Conservation (phyloP, 208 protist species). For the Wallacemonas sp. region DNA sequence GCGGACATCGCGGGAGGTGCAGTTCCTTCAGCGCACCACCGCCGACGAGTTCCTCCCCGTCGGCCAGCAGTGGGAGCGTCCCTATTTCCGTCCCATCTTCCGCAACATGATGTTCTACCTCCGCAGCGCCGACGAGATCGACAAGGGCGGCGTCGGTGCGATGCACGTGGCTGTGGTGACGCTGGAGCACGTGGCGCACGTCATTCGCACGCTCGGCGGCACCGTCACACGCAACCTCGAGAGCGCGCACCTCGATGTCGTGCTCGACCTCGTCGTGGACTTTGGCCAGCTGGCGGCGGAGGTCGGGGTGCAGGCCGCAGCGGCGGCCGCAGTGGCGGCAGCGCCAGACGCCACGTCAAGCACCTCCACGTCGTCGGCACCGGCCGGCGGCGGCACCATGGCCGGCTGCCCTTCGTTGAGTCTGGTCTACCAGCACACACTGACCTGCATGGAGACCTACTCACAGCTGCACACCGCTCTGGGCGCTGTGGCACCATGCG, state of each 20-base stretch:
- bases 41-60: slow-evolving; percentile 41
- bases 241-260: slow-evolving; percentile 43
- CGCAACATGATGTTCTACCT: slow-evolving; percentile 52
- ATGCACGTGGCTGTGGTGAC: slow-evolving; percentile 28
- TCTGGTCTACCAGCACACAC: slow-evolving; percentile 37
- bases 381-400: too few species aligned
- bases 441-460: slow-evolving; percentile 22
- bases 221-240: slow-evolving; percentile 47
- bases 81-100: slow-evolving; percentile 64
- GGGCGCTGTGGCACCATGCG: too few species aligned
- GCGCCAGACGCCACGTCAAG: too few species aligned
- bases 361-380: not conserved
- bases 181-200: slow-evolving; percentile 45
- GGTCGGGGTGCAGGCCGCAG: slow-evolving; percentile 17
- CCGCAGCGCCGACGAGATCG: slow-evolving; percentile 7
- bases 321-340: not conserved
- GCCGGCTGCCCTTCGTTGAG: slow-evolving; percentile 36
- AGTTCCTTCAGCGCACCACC: slow-evolving; percentile 14
- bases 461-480: slow-evolving; percentile 11
- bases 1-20: not conserved
- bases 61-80: slow-evolving; percentile 42
- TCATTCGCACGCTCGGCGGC: slow-evolving; percentile 68
- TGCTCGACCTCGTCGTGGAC: slow-evolving; percentile 47
- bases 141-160: not conserved
- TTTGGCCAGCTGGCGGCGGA: slow-evolving; percentile 16